These are phyloP conservation scores for Groenewaldozyma tartarivorans DNA, from an alignment of 805 yeast genomes.

Conservation along the genomic window DNA sequence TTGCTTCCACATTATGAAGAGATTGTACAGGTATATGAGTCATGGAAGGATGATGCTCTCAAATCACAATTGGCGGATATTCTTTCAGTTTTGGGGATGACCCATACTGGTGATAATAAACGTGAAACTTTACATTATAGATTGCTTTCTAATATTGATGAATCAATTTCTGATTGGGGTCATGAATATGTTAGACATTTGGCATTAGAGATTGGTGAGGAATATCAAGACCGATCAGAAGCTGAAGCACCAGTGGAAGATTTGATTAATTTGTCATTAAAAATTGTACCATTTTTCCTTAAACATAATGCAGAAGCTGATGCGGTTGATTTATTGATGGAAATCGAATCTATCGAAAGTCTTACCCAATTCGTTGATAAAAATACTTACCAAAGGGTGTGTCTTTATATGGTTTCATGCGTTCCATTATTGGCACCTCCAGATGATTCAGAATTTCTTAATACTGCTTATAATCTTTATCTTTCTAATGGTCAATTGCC, in stretches of 20 bases:
- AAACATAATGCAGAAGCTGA: slow-evolving; percentile 97
- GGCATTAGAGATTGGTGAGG: slow-evolving; percentile 90
- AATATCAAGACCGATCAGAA: slow-evolving; percentile 34
- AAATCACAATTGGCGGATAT: slow-evolving; percentile 70
- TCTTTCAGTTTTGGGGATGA: slow-evolving; percentile 89
- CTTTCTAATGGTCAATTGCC: slow-evolving; percentile 69
- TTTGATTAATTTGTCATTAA: slow-evolving; percentile 56
- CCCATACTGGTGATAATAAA: slow-evolving; percentile 73
- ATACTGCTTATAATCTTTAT: slow-evolving; percentile 83
- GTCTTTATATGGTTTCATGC: slow-evolving; percentile 90
- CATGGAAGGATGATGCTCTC: slow-evolving; percentile 41
- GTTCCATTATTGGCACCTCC: slow-evolving; percentile 96
- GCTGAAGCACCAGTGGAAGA: slow-evolving; percentile 25
- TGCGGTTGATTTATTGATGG: slow-evolving; percentile 88
- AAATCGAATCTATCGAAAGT: slow-evolving; percentile 78
- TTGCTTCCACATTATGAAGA: slow-evolving; percentile 75
- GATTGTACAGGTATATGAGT: slow-evolving; percentile 55
- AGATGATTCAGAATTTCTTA: slow-evolving; percentile 75
- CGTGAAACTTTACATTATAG: slow-evolving; percentile 76
- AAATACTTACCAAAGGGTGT: slow-evolving; percentile 76
- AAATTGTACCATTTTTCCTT: slow-evolving; percentile 80
- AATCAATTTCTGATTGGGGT: slow-evolving; percentile 81
- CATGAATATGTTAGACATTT: slow-evolving; percentile 95
- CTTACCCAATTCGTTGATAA: slow-evolving; percentile 79
- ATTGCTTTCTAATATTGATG: slow-evolving; percentile 45